These are phyloP conservation scores for Meira nashicola DNA, from an alignment of 1,284 basidiomycete genomes.

Conservation along the genomic window DNA sequence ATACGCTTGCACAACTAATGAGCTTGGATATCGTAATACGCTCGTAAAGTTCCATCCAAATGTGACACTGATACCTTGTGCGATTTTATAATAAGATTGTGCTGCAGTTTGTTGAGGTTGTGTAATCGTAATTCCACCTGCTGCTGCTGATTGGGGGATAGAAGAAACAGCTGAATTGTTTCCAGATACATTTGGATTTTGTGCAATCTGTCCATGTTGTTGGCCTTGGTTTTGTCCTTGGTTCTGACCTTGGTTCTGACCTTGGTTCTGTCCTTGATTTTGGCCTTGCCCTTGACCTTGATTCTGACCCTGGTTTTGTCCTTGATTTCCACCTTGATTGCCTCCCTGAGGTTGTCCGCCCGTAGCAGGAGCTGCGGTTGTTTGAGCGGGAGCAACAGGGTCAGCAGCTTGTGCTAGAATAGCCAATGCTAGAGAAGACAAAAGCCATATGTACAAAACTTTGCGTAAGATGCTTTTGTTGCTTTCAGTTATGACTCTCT, in stretches of 20 bases:
- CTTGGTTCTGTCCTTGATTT: too few relatives aligned
- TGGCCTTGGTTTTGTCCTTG: not conserved
- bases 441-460: too few relatives aligned
- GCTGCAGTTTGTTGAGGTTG: conserved; percentile 43
- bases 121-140: conserved; percentile 48
- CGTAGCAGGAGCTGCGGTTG: not conserved
- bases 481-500: too few relatives aligned
- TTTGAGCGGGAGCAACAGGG: not conserved
- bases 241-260: too few relatives aligned
- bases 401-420: too few relatives aligned
- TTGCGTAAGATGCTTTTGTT: too few relatives aligned
- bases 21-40: conserved; percentile 32
- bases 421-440: too few relatives aligned
- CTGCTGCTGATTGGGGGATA: conserved; percentile 36
- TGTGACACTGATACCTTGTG: conserved; percentile 39
- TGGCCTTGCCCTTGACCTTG: too few relatives aligned
- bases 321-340: too few relatives aligned
- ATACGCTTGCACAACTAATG: conserved; percentile 42
- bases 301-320: too few relatives aligned
- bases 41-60: conserved; percentile 52
- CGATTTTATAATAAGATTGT: conserved; percentile 51
- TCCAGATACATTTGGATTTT: not conserved
- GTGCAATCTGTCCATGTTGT: not conserved
- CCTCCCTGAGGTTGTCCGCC: too few relatives aligned
- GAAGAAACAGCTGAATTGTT: conserved; percentile 14